Percentiles rank a stretch among this genome's conserved stretches.
These are phyloP conservation scores for Aegilops bicornis DNA, from an alignment of 176 grass and related monocot species.

Conservation along the genomic window DNA sequence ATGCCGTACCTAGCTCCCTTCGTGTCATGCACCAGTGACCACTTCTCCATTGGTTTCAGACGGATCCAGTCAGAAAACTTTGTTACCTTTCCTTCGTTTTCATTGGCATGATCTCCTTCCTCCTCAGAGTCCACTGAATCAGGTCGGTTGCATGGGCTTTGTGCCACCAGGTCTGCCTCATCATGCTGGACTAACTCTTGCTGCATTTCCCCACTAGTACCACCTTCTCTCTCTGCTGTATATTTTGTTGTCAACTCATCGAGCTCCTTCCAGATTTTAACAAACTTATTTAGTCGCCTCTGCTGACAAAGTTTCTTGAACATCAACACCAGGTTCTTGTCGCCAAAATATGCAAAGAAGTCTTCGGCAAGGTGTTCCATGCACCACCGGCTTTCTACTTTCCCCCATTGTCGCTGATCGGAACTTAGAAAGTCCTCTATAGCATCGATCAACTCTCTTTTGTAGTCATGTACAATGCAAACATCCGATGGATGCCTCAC, in stretches of 20 bases:
- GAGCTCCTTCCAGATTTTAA: constrained; percentile 28
- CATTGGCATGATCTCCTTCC: not conserved
- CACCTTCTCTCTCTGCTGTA: not conserved
- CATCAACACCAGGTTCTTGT: constrained; percentile 3
- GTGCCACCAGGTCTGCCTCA: too few relatives aligned
- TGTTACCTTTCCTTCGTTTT: not conserved
- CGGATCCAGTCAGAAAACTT: constrained; percentile 11
- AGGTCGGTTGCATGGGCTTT: not conserved
- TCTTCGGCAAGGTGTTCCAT: constrained; percentile 22
- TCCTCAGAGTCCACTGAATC: not conserved
- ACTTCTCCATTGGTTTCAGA: constrained; percentile 29
- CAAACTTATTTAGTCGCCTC: constrained; percentile 15
- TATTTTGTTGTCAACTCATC: constrained; percentile 24
- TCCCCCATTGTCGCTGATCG: not conserved
- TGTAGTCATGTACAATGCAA: constrained; percentile 32
- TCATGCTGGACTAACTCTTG: too few relatives aligned
- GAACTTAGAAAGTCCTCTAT: not conserved
- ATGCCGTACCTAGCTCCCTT: constrained; percentile 15
- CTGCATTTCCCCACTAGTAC: too few relatives aligned
- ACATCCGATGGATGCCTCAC: not conserved
- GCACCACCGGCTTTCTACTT: not conserved
- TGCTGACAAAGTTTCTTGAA: constrained; percentile 34
- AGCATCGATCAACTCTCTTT: constrained; percentile 13
- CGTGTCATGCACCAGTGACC: constrained; percentile 27
- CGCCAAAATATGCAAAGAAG: constrained; percentile 20